These are phyloP conservation scores for Talaromyces nanjingensis DNA, from an alignment of 495 filamentous ascomycete species.

Conservation along the genomic window DNA sequence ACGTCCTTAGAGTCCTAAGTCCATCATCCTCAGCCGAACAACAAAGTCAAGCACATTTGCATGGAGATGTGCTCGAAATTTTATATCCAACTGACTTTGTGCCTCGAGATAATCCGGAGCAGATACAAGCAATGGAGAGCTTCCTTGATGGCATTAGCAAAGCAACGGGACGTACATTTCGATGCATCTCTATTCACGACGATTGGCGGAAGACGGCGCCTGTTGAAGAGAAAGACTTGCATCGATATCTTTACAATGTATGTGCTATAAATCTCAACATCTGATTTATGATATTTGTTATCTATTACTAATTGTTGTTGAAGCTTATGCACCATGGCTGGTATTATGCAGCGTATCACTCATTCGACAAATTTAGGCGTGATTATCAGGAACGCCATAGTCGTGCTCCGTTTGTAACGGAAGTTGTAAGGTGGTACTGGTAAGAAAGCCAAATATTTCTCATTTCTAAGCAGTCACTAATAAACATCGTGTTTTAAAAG, in stretches of 20 bases:
- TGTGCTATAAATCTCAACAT: background rate
- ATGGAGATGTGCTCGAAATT: background rate
- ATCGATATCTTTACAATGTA: conserved; percentile 1
- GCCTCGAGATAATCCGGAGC: background rate
- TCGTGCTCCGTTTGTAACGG: background rate
- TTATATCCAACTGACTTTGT: conserved; percentile 1
- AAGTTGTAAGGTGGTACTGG: background rate
- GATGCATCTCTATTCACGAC: background rate
- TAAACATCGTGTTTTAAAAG: background rate
- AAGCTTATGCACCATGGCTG: background rate
- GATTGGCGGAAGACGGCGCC: background rate
- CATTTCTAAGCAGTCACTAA: too few species aligned
- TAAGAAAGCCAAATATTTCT: background rate
- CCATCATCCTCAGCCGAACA: too few species aligned
- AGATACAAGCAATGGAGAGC: background rate
- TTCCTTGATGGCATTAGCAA: background rate
- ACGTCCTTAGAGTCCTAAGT: too few species aligned
- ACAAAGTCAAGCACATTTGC: too few species aligned
- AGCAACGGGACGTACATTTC: background rate
- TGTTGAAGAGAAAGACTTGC: background rate
- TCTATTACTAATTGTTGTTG: background rate
- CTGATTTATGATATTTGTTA: too few species aligned
- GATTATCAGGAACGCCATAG: background rate
- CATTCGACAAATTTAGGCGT: background rate
- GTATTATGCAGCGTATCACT: conserved; percentile 1